Percentiles rank a stretch among this genome's conserved stretches.
These are phyloP conservation scores for Sesbania bispinosa DNA, from an alignment of 306 rosid species.

Conservation along the genomic window DNA sequence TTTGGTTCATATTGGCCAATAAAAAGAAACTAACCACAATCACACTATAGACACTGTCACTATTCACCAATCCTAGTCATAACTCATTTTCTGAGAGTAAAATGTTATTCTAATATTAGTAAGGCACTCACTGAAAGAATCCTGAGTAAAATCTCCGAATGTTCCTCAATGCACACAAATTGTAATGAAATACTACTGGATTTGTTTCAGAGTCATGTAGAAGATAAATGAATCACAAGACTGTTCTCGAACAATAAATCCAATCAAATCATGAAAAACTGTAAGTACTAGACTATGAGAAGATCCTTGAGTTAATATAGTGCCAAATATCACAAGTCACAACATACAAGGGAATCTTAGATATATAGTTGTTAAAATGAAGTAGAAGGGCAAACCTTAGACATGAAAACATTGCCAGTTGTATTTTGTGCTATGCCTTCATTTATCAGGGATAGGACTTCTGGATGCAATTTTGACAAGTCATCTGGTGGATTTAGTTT, in stretches of 20 bases:
- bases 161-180: neutral
- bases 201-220: neutral
- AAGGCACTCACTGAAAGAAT: neutral
- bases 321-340: conserved; percentile 1
- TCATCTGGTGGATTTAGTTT: conserved; percentile 54
- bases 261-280: too few species aligned
- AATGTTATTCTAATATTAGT: too few species aligned
- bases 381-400: conserved; percentile 42
- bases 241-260: too few species aligned
- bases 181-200: neutral
- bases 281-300: neutral
- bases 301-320: neutral
- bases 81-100: too few species aligned
- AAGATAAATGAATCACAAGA: neutral
- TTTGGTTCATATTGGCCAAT: too few species aligned
- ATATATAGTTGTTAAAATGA: neutral
- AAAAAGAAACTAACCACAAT: too few species aligned
- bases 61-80: too few species aligned
- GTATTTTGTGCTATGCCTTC: conserved; percentile 87
- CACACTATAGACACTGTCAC: too few species aligned
- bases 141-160: too few species aligned
- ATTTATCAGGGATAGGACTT: conserved; percentile 43
- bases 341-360: neutral
- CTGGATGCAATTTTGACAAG: conserved; percentile 43
- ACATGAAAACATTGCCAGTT: conserved; percentile 61